Evolutionary conservation across 169 alveolate species (phyloP).

Genomic region (Plasmodium gonderi): DNA sequence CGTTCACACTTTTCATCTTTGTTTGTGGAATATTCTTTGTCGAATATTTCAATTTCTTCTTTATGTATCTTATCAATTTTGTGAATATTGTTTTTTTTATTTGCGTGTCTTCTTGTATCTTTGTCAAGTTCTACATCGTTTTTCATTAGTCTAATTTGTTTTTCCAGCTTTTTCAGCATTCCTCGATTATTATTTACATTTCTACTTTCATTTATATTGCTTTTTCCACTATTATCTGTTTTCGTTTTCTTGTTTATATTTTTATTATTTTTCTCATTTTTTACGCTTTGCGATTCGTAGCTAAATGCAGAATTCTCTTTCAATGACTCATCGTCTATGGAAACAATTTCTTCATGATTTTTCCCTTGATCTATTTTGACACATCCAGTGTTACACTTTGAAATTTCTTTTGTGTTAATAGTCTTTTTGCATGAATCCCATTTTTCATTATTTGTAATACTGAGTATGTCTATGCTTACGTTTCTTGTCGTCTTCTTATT

Average conservation of each 20-base stretch:
- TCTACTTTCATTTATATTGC: not conserved
- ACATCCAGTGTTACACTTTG: not conserved
- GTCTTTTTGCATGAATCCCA: not conserved
- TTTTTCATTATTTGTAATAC: not conserved
- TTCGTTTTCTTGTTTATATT: not conserved
- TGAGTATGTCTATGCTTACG: not conserved
- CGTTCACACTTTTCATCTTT: not conserved
- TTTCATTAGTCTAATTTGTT: not conserved
- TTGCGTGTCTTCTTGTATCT: not conserved
- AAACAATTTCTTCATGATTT: too few relatives aligned
- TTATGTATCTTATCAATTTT: not conserved
- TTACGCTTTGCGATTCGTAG: not conserved
- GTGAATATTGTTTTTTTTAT: not conserved
- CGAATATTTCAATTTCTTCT: not conserved
- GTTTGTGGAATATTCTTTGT: not conserved
- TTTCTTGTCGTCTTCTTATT: not conserved
- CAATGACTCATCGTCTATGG: too few relatives aligned
- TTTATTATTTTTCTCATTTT: not conserved
- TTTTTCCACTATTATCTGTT: not conserved
- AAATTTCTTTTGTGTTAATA: not conserved
- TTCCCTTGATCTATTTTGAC: too few relatives aligned
- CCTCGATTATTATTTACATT: not conserved
- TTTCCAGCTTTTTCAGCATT: slow-evolving; percentile 2
- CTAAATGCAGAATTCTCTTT: not conserved
- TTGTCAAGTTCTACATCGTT: not conserved